A percentile compares a stretch with the other conserved stretches of the same genome.
Conservation (phyloP, 345 rosid genomes). For the Kandelia obovata region DNA sequence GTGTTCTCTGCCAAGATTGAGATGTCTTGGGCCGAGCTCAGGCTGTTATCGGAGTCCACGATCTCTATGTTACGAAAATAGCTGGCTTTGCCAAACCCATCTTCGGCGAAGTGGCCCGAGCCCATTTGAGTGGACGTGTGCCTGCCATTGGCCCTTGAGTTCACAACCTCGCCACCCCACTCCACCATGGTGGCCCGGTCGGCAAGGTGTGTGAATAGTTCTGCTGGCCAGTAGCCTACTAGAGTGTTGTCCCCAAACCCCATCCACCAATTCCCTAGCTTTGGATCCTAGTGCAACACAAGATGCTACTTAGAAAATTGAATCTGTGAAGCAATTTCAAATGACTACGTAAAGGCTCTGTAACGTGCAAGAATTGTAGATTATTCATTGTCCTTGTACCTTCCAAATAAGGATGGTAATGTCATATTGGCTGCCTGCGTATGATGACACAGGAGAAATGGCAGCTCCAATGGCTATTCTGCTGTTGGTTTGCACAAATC, state of each 20-base stretch:
- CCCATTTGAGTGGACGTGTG: constrained; percentile 98
- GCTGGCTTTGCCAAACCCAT: constrained; percentile 81
- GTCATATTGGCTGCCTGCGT: constrained; percentile 23
- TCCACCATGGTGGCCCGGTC: constrained; percentile 92
- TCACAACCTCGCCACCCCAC: constrained; percentile 98
- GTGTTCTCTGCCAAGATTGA: constrained; percentile 79
- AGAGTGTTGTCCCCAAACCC: constrained; percentile 78
- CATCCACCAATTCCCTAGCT: constrained; percentile 96
- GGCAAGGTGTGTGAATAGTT: constrained; percentile 80
- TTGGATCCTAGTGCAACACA: constrained; percentile 59
- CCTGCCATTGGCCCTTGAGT: constrained; percentile 67
- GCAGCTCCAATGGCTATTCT: constrained; percentile 38
- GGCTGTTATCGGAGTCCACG: constrained; percentile 83
- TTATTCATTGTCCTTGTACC: constrained; percentile 1
- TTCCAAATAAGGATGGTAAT: constrained; percentile 34
- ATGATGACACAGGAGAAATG: constrained; percentile 30
- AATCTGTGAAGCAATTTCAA: too few species aligned
- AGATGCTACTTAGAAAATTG: too few species aligned
- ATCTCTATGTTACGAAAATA: constrained; percentile 85
- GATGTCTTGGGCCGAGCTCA: constrained; percentile 57
- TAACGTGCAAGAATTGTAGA: not conserved
- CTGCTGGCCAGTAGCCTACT: constrained; percentile 98
- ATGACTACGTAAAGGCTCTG: too few species aligned
- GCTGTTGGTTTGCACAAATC: constrained; percentile 34
- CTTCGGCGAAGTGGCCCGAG: constrained; percentile 83